Evolutionary conservation across 2,329 filamentous ascomycete genomes (phyloP), one percentile per base, ranked within the genome.

Genomic region (Nothomitra cinnamomea): DNA sequence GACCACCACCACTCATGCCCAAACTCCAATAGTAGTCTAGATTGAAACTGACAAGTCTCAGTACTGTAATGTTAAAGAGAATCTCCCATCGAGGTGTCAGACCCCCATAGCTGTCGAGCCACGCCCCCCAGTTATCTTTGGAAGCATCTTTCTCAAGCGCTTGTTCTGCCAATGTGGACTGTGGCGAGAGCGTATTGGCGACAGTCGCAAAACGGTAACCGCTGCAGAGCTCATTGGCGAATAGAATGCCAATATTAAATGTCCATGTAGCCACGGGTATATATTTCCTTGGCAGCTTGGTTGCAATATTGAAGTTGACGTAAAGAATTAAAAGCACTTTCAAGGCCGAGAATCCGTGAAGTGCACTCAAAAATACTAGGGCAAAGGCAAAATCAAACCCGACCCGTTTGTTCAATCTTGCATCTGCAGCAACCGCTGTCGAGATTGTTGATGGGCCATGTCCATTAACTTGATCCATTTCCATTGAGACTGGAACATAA

Each of bases 21-120:
- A 85, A 67, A 61, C 86, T 92, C 90, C 92, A 98, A 66, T 94
- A 90, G 65, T 94, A 89, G 68, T 98, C 92, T 64, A 98, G 68
- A 66, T 96, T 96, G 75, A 95, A 98, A 65, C 90, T 95, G 61
- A 98, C 88, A 49, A 96, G 73, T 3, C 92, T 82, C 54, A 98
- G 71, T 24, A 96, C 83, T 2, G 90, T 95, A 57, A 98, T 80
- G 63, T 98, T 98, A 75, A 98, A 98, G 3, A 95, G 75, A n/a
- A 98, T 82, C 65, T 96, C 87, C 92, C 92, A 98, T 56, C 90
- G 78, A 0, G 83, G 74, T 64, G 94, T 81, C n/a, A 98, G 70
- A 0, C 92, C 92, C 6, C 87, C 81, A 58, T 83, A 83, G 52
- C 75, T 73, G 67, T 98, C 92, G 15, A 96, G 70, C 71, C 78